These are phyloP conservation scores for Pharnaceum exiguum DNA, from an alignment of 148 eudicot species.

Conservation along the genomic window DNA sequence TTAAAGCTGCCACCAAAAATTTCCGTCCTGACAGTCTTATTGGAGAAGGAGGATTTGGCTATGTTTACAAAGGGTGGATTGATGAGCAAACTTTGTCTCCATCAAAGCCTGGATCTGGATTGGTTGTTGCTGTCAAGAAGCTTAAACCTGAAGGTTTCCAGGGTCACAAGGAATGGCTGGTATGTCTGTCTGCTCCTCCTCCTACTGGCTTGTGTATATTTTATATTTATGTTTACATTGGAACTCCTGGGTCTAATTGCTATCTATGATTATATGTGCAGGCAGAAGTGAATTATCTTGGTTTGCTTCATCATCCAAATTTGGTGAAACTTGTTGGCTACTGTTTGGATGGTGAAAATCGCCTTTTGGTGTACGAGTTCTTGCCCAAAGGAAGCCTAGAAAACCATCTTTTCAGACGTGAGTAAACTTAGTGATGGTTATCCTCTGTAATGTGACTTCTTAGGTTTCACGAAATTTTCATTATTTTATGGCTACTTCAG, in stretches of 20 bases:
- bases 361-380: constrained; percentile 82
- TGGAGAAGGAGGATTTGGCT: constrained; percentile 91
- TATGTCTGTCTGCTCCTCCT: constrained; percentile 24
- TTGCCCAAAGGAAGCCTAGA: constrained; percentile 88
- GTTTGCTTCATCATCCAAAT: constrained; percentile 70
- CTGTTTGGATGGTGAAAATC: constrained; percentile 63
- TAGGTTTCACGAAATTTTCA: not conserved
- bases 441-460: not conserved
- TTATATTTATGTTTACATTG: not conserved
- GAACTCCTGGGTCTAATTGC: not conserved
- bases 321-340: constrained; percentile 77
- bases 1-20: constrained; percentile 66
- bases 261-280: constrained; percentile 28
- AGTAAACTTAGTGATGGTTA: constrained; percentile 11
- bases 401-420: constrained; percentile 82
- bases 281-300: constrained; percentile 77
- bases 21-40: constrained; percentile 71
- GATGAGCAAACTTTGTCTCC: constrained; percentile 62
- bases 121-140: constrained; percentile 78
- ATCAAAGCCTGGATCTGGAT: constrained; percentile 73
- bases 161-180: constrained; percentile 94
- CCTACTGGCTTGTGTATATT: no score
- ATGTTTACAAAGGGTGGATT: constrained; percentile 86
- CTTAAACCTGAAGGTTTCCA: constrained; percentile 86
- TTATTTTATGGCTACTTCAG: not conserved